These are phyloP conservation scores for Xylaria digitata DNA, from an alignment of 2,329 filamentous ascomycete species.

Conservation along the genomic window DNA sequence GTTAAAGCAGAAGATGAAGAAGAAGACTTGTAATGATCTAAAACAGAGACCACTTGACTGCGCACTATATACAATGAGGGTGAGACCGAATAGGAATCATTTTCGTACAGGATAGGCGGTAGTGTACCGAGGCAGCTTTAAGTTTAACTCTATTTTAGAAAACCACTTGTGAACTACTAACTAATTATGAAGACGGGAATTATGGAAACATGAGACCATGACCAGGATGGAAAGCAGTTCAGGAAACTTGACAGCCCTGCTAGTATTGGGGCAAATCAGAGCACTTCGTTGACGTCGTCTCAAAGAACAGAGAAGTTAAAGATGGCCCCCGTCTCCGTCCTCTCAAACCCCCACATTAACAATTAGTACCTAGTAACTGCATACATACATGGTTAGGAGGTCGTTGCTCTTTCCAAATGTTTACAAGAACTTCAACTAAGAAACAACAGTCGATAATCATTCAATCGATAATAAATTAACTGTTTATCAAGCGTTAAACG, in stretches of 20 bases:
- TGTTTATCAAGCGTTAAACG: too few species aligned
- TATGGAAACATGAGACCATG: neutral
- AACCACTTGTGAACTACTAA: neutral
- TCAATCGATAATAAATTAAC: too few species aligned
- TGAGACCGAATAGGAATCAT: neutral
- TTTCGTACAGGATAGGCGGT: neutral
- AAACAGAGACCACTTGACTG: neutral
- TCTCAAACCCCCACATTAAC: too few species aligned
- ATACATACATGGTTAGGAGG: too few species aligned
- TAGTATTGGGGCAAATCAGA: neutral
- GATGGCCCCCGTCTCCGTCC: too few species aligned
- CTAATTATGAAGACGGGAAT: conserved; percentile 1
- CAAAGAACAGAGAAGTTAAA: neutral
- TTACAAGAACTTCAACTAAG: too few species aligned
- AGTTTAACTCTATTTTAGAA: neutral
- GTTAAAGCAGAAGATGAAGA: neutral
- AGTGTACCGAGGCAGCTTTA: neutral
- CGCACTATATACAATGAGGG: neutral
- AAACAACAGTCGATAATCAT: too few species aligned
- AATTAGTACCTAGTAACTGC: too few species aligned
- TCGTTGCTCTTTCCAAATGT: too few species aligned
- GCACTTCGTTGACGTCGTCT: conserved; percentile 8
- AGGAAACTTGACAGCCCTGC: neutral
- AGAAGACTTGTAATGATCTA: neutral
- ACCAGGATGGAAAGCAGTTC: too few species aligned